Evolutionary conservation across 768 basidiomycete genomes (phyloP), one percentile per base, ranked within the genome.

Genomic region (Psilocybe cubensis): DNA sequence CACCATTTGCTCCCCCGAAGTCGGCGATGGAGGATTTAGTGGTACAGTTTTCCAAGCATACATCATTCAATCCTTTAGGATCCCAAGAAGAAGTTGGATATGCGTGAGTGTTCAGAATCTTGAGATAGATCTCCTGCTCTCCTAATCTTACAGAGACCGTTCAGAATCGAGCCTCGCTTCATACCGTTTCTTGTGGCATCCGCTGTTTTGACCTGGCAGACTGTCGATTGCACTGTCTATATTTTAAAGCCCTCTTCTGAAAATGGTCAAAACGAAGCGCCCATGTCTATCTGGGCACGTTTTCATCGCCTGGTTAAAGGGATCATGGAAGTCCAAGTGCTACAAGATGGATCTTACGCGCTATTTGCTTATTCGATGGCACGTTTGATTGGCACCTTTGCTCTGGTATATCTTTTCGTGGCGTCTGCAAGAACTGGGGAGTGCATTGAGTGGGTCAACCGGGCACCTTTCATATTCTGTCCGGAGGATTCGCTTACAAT

Each of bases 401-500:
- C 21, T 8, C 25, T 59, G 12, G 14, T 54, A 9, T 41, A 41
- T 31, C 52, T 59, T 3, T 59, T 46, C 10, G 23, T 24, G 4
- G 21, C 40, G 17, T 50, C 52, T 4, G 20, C 52, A 10, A 12
- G 24, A 7, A n/a, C 29, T 21, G 35, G n/a, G n/a, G 9, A 35
- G 46, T 14, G 20, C 3, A 45, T 25, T 46, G n/a, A n/a, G n/a
- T 18, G 20, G 3, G 20, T 31, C 5, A 29, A 31, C 14, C n/a
- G 25, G 38, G 4, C n/a, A 20, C 50, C 35, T 17, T 11, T 20
- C n/a, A n/a, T 59, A 43, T 28, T 51, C 17, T 55, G 20, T 33
- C 41, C 72, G 31, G 10, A 43, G n/a, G 41, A 50, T 38, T 42
- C 38, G 17, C 17, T 49, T 41, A 56, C 28, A 1, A 24, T 42